Percentiles rank a stretch among this genome's conserved stretches.
These are phyloP conservation scores for Parafenestella ontariensis DNA, from an alignment of 2,329 filamentous ascomycete genomes.

Conservation along the genomic window DNA sequence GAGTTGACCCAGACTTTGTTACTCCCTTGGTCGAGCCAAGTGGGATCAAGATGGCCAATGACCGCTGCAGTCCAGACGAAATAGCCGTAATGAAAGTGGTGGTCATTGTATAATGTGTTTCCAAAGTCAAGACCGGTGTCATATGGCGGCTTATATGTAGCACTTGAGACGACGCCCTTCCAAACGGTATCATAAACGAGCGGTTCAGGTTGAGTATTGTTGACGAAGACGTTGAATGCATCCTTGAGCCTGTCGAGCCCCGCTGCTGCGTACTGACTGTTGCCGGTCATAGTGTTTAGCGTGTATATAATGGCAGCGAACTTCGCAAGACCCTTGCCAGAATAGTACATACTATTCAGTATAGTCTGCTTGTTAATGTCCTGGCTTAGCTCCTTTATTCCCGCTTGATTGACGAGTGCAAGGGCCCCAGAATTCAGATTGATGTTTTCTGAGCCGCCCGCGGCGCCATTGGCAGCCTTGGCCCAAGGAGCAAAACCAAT, in stretches of 20 bases:
- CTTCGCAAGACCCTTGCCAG: constrained; percentile 63
- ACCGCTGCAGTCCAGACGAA: constrained; percentile 88
- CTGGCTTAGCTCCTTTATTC: constrained; percentile 75
- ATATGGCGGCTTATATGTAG: constrained; percentile 60
- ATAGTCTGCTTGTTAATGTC: constrained; percentile 77
- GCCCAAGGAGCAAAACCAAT: constrained; percentile 86
- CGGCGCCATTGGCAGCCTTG: constrained; percentile 51
- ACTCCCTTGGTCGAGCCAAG: constrained; percentile 67
- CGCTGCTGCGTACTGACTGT: constrained; percentile 60
- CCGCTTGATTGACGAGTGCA: constrained; percentile 65
- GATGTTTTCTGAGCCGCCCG: constrained; percentile 41
- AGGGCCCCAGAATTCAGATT: constrained; percentile 60
- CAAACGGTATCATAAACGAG: constrained; percentile 68
- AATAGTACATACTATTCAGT: constrained; percentile 92
- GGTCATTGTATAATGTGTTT: constrained; percentile 81
- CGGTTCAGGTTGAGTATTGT: constrained; percentile 57
- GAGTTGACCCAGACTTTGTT: constrained; percentile 85
- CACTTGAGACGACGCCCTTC: constrained; percentile 84
- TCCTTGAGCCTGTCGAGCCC: constrained; percentile 60
- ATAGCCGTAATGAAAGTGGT: constrained; percentile 78
- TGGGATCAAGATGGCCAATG: constrained; percentile 79
- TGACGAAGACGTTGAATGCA: constrained; percentile 58
- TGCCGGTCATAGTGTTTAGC: constrained; percentile 65
- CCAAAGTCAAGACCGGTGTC: constrained; percentile 79
- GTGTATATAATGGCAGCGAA: constrained; percentile 57